Evolutionary conservation across 2,329 filamentous ascomycete species (phyloP), one percentile per base, ranked within the genome.

Genomic region (Apiospora malaysiana): DNA sequence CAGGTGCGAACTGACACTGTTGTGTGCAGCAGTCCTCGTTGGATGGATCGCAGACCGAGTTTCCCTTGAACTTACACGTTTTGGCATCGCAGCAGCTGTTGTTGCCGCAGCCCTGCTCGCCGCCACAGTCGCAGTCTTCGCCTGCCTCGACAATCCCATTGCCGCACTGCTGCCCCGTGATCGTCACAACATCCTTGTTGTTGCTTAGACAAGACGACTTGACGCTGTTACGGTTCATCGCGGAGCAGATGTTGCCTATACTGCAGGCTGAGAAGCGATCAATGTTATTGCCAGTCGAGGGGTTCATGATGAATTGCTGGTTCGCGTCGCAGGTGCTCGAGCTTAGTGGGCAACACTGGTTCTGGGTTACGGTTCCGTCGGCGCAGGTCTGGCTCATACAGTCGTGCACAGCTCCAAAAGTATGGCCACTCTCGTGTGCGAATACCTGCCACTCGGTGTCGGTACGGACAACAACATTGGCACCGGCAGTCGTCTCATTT

Each of bases 51-150:
- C 96, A 99, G 46, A 94, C 89, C 40, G 95, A 91, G 74, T 86
- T 88, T 70, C 83, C 80, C 69, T 87, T 92, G 85, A 97, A 98
- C 77, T 91, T 93, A 89, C 96, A 99, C 0, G 96, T 98, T 21
- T 82, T 88, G 1, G 94, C 83, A 76, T 99, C 87, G 82, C 96
- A 99, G 85, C 96, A 99, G 18, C 81, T 78, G 82, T 98, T 96
- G 77, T 86, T 82, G 32, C 85, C 89, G 79, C 96, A 99, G 49
- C 89, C 89, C 18, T 84, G 82, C 18, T 85, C 83, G 70, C 95
- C 95, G 73, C 96, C 96, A 78, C 96, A 99, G 82, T 99, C 96
- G 82, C 96, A 99, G 69, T 99, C 93, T 82, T 99, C 96, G 73
- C 94, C 96, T 23, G 88, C 85, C 82, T 98, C 96, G 68, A 99